Evolutionary conservation across 1,284 basidiomycete genomes (phyloP), one percentile per base, ranked within the genome.

Genomic region (Cryptococcus hybrid): DNA sequence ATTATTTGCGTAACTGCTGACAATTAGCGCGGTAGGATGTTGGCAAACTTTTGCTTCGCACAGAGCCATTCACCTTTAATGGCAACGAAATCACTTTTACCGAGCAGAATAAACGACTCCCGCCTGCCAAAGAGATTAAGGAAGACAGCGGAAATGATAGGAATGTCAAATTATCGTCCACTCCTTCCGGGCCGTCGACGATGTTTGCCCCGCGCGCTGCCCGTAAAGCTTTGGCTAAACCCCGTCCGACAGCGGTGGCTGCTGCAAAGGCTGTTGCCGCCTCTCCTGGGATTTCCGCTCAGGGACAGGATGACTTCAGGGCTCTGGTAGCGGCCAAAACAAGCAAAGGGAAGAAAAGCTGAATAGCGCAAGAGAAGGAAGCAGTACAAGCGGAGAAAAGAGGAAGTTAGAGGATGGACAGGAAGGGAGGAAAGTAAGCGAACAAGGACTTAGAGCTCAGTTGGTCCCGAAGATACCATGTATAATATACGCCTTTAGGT

Each of bases 11-110:
- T 46, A 34, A 39, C 34, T 45, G 45, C 24, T 45, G 13, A 40
- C 42, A 7, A 59, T 8, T 55, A 46, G 56, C 39, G 38, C 34
- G 5, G 42, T 61, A 92, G 88, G 90, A 92, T 74, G 89, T 84
- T 7, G 90, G 90, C 44, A 86, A 86, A 62, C 71, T 93, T 3
- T 69, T 42, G n/a, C 79, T 94, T 30, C 82, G 82, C 9, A 69
- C 85, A 5, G 86, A 88, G 50, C 84, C 87, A 9, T 80, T 93
- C 51, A 69, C 84, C 9, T 89, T 89, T 76, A 82, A 84, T 40
- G 88, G 70, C 34, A 59, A 62, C 2, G 57, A 59, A 1, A 61
- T 76, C 47, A 50, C 54, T 3, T 58, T 75, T 58, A 60, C 55
- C 45, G 56, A 62, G 15, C 59, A 55, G 8, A 54, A 39, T 13